Evolutionary conservation across 2,329 filamentous ascomycete species (phyloP), one percentile per base, ranked within the genome.

Genomic region (Fusarium setosum): DNA sequence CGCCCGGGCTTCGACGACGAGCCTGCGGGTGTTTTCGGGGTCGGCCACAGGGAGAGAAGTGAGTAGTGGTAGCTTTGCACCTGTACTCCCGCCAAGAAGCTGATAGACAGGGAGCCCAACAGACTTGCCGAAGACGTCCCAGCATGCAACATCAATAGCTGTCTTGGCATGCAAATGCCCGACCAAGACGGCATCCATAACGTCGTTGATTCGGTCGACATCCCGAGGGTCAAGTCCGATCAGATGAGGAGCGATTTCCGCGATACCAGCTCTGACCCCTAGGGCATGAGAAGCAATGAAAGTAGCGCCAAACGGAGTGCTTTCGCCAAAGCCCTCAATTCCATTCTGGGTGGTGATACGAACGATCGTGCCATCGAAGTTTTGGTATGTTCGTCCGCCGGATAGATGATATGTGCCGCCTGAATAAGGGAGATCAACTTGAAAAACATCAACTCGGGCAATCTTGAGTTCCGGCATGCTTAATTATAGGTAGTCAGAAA

Each of bases 391-490:
- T 1, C 59, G 59, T 11, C 59, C 54, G 4, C 44, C 49, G 6
- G 59, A 58, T 5, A 62, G 54, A 6, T 18, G 18, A 18, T 62
- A 58, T 13, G 55, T 31, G 9, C 59, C 59, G 9, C 59, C 44
- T n/a, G 38, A 26, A 17, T 58, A 58, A 9, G 54, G 59, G 8
- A 58, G n/a, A 6, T 54, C 18, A n/a, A 55, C 29, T 35, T 55
- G 54, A 13, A 55, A 58, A 11, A 58, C 54, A 21, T 57, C 59
- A 24, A 61, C 53, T 5, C 48, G 52, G 6, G 45, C 35, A 37
- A 61, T 61, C 23, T 61, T 55, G 21, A 60, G 50, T 11, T 60
- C 51, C 4, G 44, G 34, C 51, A 60, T 54, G n/a, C n/a, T n/a
- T n/a, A n/a, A n/a, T n/a, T n/a, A n/a, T n/a, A n/a, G n/a, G n/a